A percentile compares a stretch with the other conserved stretches of the same genome.
phyloP scores from a whole-genome alignment of 2,329 filamentous ascomycete species.

The Epichloe festucae region DNA sequence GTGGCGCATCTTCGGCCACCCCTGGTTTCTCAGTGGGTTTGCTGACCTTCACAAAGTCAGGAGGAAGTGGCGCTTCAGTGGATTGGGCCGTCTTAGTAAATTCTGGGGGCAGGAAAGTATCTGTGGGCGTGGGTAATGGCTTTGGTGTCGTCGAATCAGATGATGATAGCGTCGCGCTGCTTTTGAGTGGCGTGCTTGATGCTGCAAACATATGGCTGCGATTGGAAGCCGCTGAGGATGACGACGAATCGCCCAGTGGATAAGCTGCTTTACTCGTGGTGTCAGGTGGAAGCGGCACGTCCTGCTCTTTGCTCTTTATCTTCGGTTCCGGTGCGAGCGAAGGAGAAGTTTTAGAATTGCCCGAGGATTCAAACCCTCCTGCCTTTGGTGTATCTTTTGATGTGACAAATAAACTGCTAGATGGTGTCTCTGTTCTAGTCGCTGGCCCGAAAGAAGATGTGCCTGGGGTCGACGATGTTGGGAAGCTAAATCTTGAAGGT shows the following conservation, averaged over 20 bases:
- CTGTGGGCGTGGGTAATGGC: conserved; percentile 4
- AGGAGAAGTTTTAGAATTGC: conserved; percentile 8
- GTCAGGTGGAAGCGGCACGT: conserved; percentile 39
- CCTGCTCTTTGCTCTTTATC: conserved; percentile 24
- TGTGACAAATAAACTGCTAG: conserved; percentile 17
- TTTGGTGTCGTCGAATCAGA: conserved; percentile 17
- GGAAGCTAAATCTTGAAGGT: conserved; percentile 31
- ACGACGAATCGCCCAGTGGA: conserved; percentile 36
- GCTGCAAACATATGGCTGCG: conserved; percentile 17
- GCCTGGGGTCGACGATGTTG: conserved; percentile 20
- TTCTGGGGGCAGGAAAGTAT: conserved; percentile 7
- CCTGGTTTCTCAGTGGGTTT: conserved; percentile 12
- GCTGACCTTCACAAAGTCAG: conserved; percentile 19
- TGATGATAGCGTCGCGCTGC: conserved; percentile 31
- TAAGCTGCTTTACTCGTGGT: conserved; percentile 40
- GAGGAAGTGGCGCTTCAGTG: conserved; percentile 17
- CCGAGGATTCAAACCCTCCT: conserved; percentile 13
- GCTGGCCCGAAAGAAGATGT: conserved; percentile 23
- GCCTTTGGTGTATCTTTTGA: conserved; percentile 16
- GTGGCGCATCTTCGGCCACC: conserved; percentile 11
- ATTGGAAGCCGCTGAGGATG: conserved; percentile 34
- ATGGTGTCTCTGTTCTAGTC: conserved; percentile 14
- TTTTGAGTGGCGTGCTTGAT: conserved; percentile 15
- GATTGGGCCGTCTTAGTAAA: conserved; percentile 1
- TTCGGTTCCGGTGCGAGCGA: conserved; percentile 13